phyloP scores from a whole-genome alignment of 345 rosid genomes.

The Brassica napus region Da-Ae NC_063448.1:2100501-2101000 shows the following conservation, averaged over 20 bases:
- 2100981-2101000: too few species aligned
- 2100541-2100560: slow-evolving; percentile 63
- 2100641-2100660: slow-evolving; percentile 34
- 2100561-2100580: slow-evolving; percentile 61
- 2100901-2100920: too few species aligned
- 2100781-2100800: background rate
- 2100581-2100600: slow-evolving; percentile 54
- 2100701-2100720: slow-evolving; percentile 39
- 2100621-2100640: slow-evolving; percentile 42
- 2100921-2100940: too few species aligned
- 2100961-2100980: too few species aligned
- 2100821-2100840: background rate
- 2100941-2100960: too few species aligned
- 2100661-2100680: slow-evolving; percentile 55
- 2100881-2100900: too few species aligned
- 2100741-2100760: slow-evolving; percentile 35
- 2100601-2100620: slow-evolving; percentile 54
- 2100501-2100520: slow-evolving; percentile 50
- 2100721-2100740: slow-evolving; percentile 31
- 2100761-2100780: background rate
- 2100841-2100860: too few species aligned
- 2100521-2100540: slow-evolving; percentile 62
- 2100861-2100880: too few species aligned
- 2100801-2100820: background rate
- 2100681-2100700: slow-evolving; percentile 42